Base-by-base conservation (phyloP, 1,139 yeast species). In the Pichia sp. region DNA sequence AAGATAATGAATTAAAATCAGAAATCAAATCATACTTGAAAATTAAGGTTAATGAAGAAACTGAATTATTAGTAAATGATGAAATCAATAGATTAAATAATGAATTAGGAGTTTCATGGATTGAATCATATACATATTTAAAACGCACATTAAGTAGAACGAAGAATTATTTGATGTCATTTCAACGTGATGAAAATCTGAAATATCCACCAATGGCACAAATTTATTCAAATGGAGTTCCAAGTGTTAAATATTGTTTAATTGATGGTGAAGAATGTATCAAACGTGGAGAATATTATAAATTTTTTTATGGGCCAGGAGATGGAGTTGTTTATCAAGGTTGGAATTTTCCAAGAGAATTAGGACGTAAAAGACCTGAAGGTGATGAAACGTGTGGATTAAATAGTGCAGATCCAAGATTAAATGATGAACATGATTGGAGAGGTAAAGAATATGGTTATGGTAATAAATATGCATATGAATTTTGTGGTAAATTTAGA, bases 291-390 rank as follows among this genome's bases (percentile, higher is more conserved):
- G 79, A 81, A 57, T 90, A 87, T 67, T 81, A 79, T 58, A 84
- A 87, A 59, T 84, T 88, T 60, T 80, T 77, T 60, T 89, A 87
- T 65, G 96, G 96, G 0, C 90, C 90, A 11, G 97, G 97, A 9
- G 97, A 90, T 64, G 97, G 97, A 36, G 96, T 90, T 18, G 87
- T 89, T 1, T 89, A 87, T 67, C 88, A 84, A 60, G 80, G 80
- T 57, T 84, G 91, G 84, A 69, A 87, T 43, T 79, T 89, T 81
- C 96, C 97, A 0, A 86, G 84, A 61, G 60, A 58, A 14, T 74
- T 75, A 58, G 95, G 52, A 9, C 46, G 56, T 9, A 25, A 42
- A 14, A 43, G 50, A 38, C 25, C 31, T 2, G 43, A 42, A n/a
- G 44, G 43, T 41, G 53, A 49, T 7, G 51, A 52, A 14, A 33